phyloP scores from a whole-genome alignment of 306 rosid genomes.

The Cucumis melo region DNA sequence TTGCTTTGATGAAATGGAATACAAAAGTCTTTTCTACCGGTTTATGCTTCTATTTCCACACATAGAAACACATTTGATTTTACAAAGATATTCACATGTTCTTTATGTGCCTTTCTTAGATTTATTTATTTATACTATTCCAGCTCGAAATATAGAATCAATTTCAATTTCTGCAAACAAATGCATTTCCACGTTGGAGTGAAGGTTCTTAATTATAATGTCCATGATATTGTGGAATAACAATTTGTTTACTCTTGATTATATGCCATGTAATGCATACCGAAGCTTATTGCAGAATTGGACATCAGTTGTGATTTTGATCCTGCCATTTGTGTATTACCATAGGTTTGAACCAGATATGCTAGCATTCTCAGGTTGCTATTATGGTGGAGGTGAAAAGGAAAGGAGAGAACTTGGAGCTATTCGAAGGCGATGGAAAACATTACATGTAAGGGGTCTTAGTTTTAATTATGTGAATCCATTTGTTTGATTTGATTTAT shows the following conservation, averaged over 20 bases:
- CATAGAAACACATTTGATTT: background rate
- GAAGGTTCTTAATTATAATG: background rate
- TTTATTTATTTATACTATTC: no score
- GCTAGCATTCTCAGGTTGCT: conserved; percentile 99
- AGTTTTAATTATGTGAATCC: conserved; percentile 6
- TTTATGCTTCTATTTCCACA: background rate
- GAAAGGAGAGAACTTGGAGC: conserved; percentile 72
- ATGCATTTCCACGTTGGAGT: background rate
- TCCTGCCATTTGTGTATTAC: background rate
- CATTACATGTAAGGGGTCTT: conserved; percentile 65
- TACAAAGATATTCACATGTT: background rate
- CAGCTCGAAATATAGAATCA: background rate
- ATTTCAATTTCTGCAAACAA: background rate
- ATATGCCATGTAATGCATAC: background rate
- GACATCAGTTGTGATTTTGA: background rate
- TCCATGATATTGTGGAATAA: background rate
- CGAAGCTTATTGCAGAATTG: background rate
- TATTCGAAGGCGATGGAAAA: conserved; percentile 95
- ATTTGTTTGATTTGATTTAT: background rate
- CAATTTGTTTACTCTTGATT: background rate
- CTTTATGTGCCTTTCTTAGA: background rate
- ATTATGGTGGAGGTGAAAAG: conserved; percentile 97
- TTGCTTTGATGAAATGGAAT: background rate
- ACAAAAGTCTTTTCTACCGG: background rate
- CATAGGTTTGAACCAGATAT: conserved; percentile 93